phyloP scores from a whole-genome alignment of 1,284 basidiomycete species.

The Ustanciosporium gigantosporum region DNA sequence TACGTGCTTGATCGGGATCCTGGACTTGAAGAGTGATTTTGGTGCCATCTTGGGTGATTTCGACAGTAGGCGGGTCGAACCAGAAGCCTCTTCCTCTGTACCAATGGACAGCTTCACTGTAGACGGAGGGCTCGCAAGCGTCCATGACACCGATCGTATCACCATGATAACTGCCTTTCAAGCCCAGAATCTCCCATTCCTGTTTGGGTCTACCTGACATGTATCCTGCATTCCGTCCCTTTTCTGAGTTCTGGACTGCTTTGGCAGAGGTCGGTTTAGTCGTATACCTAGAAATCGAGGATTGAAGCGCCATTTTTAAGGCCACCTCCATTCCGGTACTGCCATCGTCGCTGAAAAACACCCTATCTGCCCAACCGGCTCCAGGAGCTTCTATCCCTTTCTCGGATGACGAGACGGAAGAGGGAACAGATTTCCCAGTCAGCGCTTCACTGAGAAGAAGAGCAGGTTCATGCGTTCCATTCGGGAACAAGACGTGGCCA shows the following conservation, averaged over 20 bases:
- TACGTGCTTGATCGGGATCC: constrained; percentile 1
- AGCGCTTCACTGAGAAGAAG: constrained; percentile 74
- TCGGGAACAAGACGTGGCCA: constrained; percentile 95
- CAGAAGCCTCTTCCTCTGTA: constrained; percentile 88
- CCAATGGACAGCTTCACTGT: constrained; percentile 85
- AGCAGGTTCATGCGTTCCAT: constrained; percentile 82
- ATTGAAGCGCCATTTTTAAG: constrained; percentile 78
- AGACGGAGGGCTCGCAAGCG: constrained; percentile 83
- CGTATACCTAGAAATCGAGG: constrained; percentile 40
- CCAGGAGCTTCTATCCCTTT: constrained; percentile 68
- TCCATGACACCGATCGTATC: constrained; percentile 99
- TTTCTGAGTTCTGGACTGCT: constrained; percentile 13
- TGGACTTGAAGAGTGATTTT: constrained; percentile 5
- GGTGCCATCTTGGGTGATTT: constrained; percentile 62
- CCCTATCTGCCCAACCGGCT: constrained; percentile 83
- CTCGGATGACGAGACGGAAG: background rate
- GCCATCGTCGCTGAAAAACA: constrained; percentile 92
- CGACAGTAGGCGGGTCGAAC: constrained; percentile 82
- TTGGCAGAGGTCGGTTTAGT: constrained; percentile 8
- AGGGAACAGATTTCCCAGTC: constrained; percentile 63
- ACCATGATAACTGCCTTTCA: constrained; percentile 94
- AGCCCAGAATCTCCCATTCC: constrained; percentile 77
- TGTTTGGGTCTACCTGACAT: constrained; percentile 32
- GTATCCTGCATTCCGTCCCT: constrained; percentile 32
- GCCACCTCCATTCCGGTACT: constrained; percentile 95